phyloP scores from a whole-genome alignment of 1,284 basidiomycete species.

The Cutaneotrichosporon dermatis region DNA sequence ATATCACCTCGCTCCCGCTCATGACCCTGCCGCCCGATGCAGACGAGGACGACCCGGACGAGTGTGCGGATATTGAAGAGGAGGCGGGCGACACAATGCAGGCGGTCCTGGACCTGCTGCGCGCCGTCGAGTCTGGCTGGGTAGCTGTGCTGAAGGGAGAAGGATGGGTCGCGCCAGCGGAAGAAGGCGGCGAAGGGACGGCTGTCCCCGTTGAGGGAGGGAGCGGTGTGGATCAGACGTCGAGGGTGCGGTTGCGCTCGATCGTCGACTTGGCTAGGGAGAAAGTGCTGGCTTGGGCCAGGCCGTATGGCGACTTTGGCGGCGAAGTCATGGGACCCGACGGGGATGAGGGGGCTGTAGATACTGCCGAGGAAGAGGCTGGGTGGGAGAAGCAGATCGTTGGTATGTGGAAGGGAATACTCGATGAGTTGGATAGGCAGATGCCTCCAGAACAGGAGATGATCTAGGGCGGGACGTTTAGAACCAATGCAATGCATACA shows the following conservation, averaged over 20 bases:
- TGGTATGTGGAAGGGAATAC: slow-evolving; percentile 23
- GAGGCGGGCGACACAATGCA: slow-evolving; percentile 17
- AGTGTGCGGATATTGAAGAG: slow-evolving; percentile 9
- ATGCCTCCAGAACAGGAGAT: not conserved
- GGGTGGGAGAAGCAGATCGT: slow-evolving; percentile 24
- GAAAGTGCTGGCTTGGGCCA: slow-evolving; percentile 33
- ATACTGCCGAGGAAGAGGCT: not conserved
- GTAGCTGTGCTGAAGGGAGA: slow-evolving; percentile 25
- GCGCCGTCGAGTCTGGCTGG: slow-evolving; percentile 29
- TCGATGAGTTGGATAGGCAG: slow-evolving; percentile 15
- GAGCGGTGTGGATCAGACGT: slow-evolving; percentile 22
- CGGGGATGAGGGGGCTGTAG: slow-evolving; percentile 13
- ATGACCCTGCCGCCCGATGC: not conserved
- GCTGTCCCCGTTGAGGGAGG: not conserved
- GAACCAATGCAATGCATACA: slow-evolving; percentile 12
- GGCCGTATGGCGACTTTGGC: slow-evolving; percentile 33
- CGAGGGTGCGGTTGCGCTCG: slow-evolving; percentile 29
- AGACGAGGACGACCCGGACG: not conserved
- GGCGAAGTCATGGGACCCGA: slow-evolving; percentile 17
- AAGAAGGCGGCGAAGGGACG: not conserved
- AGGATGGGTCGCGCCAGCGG: slow-evolving; percentile 21
- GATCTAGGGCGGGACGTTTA: not conserved
- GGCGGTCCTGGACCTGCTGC: slow-evolving; percentile 22
- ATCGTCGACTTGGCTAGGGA: slow-evolving; percentile 25
- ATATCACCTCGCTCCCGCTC: slow-evolving; percentile 27